Evolutionary conservation across 805 yeast species (phyloP).

Genomic region (Yamadazyma nakazawae): DNA sequence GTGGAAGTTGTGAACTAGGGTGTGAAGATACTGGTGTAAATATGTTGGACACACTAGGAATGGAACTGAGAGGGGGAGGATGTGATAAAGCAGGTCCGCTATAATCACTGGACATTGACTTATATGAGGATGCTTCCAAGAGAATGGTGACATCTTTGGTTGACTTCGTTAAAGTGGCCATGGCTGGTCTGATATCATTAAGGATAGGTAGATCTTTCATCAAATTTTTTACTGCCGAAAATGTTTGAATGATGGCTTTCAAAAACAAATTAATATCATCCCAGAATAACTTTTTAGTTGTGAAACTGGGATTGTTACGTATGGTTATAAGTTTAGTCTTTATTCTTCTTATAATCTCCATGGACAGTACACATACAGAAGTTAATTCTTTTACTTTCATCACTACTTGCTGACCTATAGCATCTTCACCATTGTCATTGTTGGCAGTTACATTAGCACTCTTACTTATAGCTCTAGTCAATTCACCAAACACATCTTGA

Average conservation of each 20-base stretch:
- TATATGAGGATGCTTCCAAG: slow-evolving; percentile 51
- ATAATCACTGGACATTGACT: slow-evolving; percentile 25
- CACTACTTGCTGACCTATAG: slow-evolving; percentile 45
- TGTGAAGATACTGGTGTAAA: slow-evolving; percentile 30
- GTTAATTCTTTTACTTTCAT: slow-evolving; percentile 74
- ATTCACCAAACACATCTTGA: slow-evolving; percentile 70
- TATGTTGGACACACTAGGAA: slow-evolving; percentile 32
- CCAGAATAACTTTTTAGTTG: slow-evolving; percentile 67
- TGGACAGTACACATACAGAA: slow-evolving; percentile 69
- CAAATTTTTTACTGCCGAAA: slow-evolving; percentile 78
- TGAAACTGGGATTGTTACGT: slow-evolving; percentile 43
- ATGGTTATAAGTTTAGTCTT: slow-evolving; percentile 52
- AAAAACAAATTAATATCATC: slow-evolving; percentile 81
- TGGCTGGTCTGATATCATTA: slow-evolving; percentile 73
- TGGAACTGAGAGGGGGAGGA: slow-evolving; percentile 25
- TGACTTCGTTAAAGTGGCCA: slow-evolving; percentile 79
- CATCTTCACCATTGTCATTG: slow-evolving; percentile 8
- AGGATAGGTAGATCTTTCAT: slow-evolving; percentile 79
- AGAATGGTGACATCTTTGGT: slow-evolving; percentile 91
- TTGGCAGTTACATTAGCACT: slow-evolving; percentile 52
- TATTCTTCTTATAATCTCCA: slow-evolving; percentile 75
- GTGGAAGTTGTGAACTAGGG: slow-evolving; percentile 13
- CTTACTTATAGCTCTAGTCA: slow-evolving; percentile 63
- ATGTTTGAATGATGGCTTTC: slow-evolving; percentile 76
- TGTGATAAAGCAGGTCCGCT: slow-evolving; percentile 9